A percentile compares a stretch with the other conserved stretches of the same genome.
Evolutionary conservation across 2,329 filamentous ascomycete genomes (phyloP).

Genomic region (Colletotrichum coccodes): DNA sequence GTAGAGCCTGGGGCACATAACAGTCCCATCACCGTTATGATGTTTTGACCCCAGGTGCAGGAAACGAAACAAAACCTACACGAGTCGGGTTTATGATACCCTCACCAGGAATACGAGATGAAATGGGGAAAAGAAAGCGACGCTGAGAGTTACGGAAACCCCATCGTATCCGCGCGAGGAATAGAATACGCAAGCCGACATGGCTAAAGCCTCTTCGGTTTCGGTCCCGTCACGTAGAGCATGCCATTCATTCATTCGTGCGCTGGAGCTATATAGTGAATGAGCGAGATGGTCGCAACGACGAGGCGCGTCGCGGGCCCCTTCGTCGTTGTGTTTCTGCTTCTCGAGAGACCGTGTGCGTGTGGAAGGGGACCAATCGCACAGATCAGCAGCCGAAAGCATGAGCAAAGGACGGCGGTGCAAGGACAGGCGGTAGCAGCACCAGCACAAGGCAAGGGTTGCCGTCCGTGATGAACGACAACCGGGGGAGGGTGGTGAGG

Average conservation of each 20-base stretch:
- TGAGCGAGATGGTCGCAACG: background rate
- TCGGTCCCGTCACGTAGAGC: background rate
- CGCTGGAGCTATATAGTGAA: background rate
- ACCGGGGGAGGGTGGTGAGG: constrained; percentile 7
- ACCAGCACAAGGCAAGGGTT: background rate
- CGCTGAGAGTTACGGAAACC: background rate
- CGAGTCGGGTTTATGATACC: background rate
- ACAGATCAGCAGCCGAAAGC: background rate
- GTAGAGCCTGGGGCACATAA: background rate
- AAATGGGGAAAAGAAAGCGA: background rate
- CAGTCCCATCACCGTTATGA: too few relatives aligned
- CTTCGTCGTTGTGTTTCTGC: background rate
- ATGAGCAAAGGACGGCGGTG: background rate
- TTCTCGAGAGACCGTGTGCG: background rate
- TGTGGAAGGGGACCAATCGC: background rate
- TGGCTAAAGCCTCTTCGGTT: background rate
- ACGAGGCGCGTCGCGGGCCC: constrained; percentile 4
- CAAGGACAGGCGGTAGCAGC: too few relatives aligned
- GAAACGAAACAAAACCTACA: constrained; percentile 1
- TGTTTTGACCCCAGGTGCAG: too few relatives aligned
- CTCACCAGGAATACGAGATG: too few relatives aligned
- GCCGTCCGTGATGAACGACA: background rate
- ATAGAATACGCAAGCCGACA: background rate
- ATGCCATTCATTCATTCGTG: too few relatives aligned
- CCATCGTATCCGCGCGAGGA: background rate